Evolutionary conservation across 192 early-diverging fungal genomes (phyloP).

Genomic region (Coemansia sp.): DNA sequence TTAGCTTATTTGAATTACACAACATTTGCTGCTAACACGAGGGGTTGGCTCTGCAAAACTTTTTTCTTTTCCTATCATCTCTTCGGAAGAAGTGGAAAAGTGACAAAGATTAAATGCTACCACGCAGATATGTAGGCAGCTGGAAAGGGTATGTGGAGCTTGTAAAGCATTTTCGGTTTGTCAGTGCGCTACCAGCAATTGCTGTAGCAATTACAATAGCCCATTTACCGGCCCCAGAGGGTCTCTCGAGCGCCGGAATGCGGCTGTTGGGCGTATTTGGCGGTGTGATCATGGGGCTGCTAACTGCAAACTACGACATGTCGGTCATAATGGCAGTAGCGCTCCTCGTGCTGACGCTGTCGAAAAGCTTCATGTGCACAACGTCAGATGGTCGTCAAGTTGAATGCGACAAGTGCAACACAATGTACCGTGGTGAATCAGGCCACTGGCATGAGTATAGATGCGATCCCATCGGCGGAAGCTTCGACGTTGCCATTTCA

Average conservation of each 20-base stretch:
- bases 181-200: slow-evolving; percentile 40
- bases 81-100: background rate
- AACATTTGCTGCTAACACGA: too few relatives aligned
- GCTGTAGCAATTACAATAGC: slow-evolving; percentile 28
- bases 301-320: slow-evolving; percentile 55
- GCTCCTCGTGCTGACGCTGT: slow-evolving; percentile 57
- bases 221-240: slow-evolving; percentile 31
- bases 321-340: slow-evolving; percentile 58
- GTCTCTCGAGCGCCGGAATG: slow-evolving; percentile 37
- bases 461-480: slow-evolving; percentile 58
- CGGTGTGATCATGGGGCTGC: slow-evolving; percentile 56
- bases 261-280: slow-evolving; percentile 50
- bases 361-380: slow-evolving; percentile 62
- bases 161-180: slow-evolving; percentile 19
- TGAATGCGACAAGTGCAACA: slow-evolving; percentile 58
- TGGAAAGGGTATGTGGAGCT: slow-evolving; percentile 37
- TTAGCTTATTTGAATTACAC: too few relatives aligned
- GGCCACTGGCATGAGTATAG: slow-evolving; percentile 53
- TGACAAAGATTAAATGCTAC: background rate
- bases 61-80: slow-evolving; percentile 2
- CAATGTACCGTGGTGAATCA: slow-evolving; percentile 26
- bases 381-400: slow-evolving; percentile 48
- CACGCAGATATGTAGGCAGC: slow-evolving; percentile 23
- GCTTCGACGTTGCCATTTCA: slow-evolving; percentile 60
- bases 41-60: too few relatives aligned